Evolutionary conservation across 768 basidiomycete species (phyloP).

Genomic region (Psilocybe subaeruginosa): DNA sequence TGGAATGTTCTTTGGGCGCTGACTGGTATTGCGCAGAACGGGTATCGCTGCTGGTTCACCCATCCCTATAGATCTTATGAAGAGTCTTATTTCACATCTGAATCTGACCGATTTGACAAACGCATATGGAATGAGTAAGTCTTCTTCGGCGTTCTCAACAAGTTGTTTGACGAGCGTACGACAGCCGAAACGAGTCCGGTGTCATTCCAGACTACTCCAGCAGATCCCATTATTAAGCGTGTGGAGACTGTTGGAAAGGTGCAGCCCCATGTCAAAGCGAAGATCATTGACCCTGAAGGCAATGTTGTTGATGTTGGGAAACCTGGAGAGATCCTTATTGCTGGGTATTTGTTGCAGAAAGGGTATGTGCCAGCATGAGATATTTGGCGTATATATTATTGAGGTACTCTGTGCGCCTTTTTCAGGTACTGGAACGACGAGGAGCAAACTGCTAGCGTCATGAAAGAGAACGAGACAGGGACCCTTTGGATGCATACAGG

Average conservation of each 20-base stretch:
- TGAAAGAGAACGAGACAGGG: slow-evolving; percentile 56
- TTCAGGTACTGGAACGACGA: slow-evolving; percentile 77
- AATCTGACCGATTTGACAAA: slow-evolving; percentile 74
- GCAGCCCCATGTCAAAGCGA: slow-evolving; percentile 79
- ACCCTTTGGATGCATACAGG: slow-evolving; percentile 84
- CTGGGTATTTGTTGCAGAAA: slow-evolving; percentile 81
- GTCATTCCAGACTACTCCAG: slow-evolving; percentile 77
- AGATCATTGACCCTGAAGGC: slow-evolving; percentile 61
- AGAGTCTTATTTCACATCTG: slow-evolving; percentile 63
- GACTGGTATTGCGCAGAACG: slow-evolving; percentile 47
- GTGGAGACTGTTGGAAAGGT: slow-evolving; percentile 83
- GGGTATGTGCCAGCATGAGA: slow-evolving; percentile 48
- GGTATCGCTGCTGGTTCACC: slow-evolving; percentile 84
- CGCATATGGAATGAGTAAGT: slow-evolving; percentile 88
- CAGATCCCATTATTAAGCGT: slow-evolving; percentile 71
- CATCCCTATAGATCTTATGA: slow-evolving; percentile 82
- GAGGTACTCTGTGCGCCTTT: background rate
- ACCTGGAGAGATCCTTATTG: slow-evolving; percentile 73
- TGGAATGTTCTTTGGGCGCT: background rate
- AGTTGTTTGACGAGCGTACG: slow-evolving; percentile 4
- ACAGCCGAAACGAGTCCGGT: slow-evolving; percentile 85
- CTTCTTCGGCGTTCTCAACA: background rate
- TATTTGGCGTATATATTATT: background rate
- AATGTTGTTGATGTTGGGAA: slow-evolving; percentile 70
- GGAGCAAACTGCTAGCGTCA: slow-evolving; percentile 63